Percentiles rank a stretch among this genome's conserved stretches.
These are phyloP conservation scores for Lentinula sp. DNA, from an alignment of 768 basidiomycete genomes.

Conservation along the genomic window DNA sequence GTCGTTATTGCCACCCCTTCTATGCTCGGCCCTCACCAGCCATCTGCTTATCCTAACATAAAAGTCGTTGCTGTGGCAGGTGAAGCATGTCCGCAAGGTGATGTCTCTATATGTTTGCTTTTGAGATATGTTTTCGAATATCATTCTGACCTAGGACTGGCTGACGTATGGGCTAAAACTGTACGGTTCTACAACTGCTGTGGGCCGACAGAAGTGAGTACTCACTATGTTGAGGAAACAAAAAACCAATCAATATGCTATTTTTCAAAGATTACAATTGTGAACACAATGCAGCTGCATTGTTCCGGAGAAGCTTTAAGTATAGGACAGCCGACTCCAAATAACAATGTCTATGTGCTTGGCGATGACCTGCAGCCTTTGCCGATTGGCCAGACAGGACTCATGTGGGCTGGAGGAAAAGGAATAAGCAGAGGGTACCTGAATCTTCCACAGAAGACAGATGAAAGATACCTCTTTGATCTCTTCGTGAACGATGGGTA, in stretches of 20 bases:
- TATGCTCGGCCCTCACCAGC: constrained; percentile 33
- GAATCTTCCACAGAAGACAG: constrained; percentile 48
- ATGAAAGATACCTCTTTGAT: constrained; percentile 44
- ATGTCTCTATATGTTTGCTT: constrained; percentile 8
- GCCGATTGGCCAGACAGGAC: constrained; percentile 27
- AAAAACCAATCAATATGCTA: background rate
- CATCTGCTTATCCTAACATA: constrained; percentile 35
- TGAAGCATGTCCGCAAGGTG: constrained; percentile 37
- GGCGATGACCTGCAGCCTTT: constrained; percentile 24
- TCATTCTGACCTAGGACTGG: constrained; percentile 18
- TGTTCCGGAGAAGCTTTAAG: constrained; percentile 30
- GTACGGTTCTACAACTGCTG: constrained; percentile 47
- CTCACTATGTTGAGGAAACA: background rate
- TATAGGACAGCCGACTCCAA: constrained; percentile 50
- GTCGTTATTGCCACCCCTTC: constrained; percentile 42
- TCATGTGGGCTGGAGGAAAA: constrained; percentile 63
- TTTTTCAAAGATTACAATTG: constrained; percentile 40
- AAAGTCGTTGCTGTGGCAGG: constrained; percentile 36
- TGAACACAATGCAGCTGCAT: constrained; percentile 51
- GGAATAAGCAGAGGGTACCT: constrained; percentile 52
- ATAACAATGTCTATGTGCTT: constrained; percentile 39
- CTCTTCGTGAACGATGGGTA: constrained; percentile 45
- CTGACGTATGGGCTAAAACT: constrained; percentile 38
- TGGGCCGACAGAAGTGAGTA: constrained; percentile 48
- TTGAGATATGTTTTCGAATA: background rate